Base-by-base conservation (phyloP, 2,329 filamentous ascomycete species). In the Trichoderma citrinoviride region DNA sequence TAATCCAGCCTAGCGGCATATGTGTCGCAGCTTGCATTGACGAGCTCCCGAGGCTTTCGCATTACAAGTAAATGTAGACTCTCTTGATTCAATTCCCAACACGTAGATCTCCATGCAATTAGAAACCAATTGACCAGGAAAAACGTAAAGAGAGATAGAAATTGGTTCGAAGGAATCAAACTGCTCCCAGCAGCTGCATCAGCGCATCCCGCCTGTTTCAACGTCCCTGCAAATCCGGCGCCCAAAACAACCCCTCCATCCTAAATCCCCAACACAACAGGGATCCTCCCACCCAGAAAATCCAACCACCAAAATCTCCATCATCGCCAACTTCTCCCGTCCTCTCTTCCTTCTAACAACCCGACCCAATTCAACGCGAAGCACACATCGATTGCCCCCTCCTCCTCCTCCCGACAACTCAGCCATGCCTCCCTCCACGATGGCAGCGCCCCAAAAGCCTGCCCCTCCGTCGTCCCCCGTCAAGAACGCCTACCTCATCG, bases 401-500 rank as follows among this genome's bases (percentile, higher is more conserved):
- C n/a, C n/a, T n/a, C n/a, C n/a, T n/a, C n/a, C n/a, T n/a, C n/a
- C n/a, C n/a, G n/a, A n/a, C n/a, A 8, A 25, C 25, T 10, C 25
- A 37, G 40, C 17, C 4, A 52, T 58, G 54, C 46, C 62, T 10
- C 47, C 62, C 47, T 33, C 64, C 19, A 49, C 29, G 15, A 65
- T 21, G 23, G 21, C 49, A 14, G 10, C 55, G 14, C 10, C 17
- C n/a, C 37, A 27, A 63, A 71, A 71, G 66, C 70, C 69, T 61
- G 67, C 68, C 55, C 21, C 56, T 3, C 33, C 33, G 5, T 37
- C 33, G 3, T 76, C 75, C 40, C 61, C 69, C 19, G 63, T 82
- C 67, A 88, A 86, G 76, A 83, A 80, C 64, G 80, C 79, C 73
- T 97, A 97, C 80, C 87, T 98, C 61, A 83, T 93, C 73, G 80